Conservation (phyloP, 1,284 basidiomycete genomes). For the Rhodofomes roseus region DNA sequence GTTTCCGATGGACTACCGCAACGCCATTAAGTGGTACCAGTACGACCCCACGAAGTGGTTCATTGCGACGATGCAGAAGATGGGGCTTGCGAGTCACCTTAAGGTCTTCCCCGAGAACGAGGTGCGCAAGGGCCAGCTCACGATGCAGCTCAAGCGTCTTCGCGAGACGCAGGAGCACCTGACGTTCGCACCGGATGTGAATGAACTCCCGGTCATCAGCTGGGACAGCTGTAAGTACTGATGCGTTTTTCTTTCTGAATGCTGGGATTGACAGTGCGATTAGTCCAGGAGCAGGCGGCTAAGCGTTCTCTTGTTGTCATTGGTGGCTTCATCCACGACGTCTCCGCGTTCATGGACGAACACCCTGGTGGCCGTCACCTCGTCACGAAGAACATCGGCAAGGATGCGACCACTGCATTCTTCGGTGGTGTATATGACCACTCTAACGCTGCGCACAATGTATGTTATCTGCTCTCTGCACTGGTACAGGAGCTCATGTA, state of each 20-base stretch:
- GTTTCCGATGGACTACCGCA: slow-evolving; percentile 94
- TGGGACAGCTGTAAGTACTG: slow-evolving; percentile 78
- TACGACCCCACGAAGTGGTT: slow-evolving; percentile 93
- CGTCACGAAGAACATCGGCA: slow-evolving; percentile 65
- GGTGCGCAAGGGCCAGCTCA: slow-evolving; percentile 87
- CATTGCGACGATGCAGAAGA: slow-evolving; percentile 60
- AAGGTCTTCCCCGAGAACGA: slow-evolving; percentile 95
- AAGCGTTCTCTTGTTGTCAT: slow-evolving; percentile 79
- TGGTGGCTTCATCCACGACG: slow-evolving; percentile 92
- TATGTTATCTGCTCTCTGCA: slow-evolving; percentile 30
- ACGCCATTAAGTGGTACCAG: slow-evolving; percentile 91
- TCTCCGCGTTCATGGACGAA: slow-evolving; percentile 82
- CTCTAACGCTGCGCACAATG: slow-evolving; percentile 88
- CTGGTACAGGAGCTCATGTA: not conserved
- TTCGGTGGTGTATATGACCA: slow-evolving; percentile 94
- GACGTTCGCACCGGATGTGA: slow-evolving; percentile 75
- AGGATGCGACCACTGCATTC: slow-evolving; percentile 89
- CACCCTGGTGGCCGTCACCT: slow-evolving; percentile 81
- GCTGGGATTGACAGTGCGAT: slow-evolving; percentile 1
- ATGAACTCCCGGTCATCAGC: slow-evolving; percentile 75
- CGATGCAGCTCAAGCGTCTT: slow-evolving; percentile 88
- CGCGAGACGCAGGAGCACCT: slow-evolving; percentile 69
- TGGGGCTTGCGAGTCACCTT: slow-evolving; percentile 83
- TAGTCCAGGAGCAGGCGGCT: slow-evolving; percentile 74
- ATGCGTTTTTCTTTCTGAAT: not conserved